These are phyloP conservation scores for Omphalotus guepiniiformis DNA, from an alignment of 768 basidiomycete genomes.

Conservation along the genomic window DNA sequence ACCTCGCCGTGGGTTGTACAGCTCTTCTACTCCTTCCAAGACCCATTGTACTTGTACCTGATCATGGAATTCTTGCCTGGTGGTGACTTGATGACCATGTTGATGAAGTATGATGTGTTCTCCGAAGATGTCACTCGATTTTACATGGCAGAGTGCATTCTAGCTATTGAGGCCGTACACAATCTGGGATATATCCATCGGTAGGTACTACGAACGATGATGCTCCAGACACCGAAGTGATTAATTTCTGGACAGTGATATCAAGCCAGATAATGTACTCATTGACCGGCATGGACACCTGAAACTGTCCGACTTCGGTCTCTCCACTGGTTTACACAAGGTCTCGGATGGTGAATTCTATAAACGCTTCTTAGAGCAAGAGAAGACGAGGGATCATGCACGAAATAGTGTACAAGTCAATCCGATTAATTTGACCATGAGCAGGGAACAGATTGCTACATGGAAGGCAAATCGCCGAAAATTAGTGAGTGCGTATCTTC, in stretches of 20 bases:
- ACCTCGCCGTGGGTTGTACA: constrained; percentile 98
- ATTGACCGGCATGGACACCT: constrained; percentile 97
- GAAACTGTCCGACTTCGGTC: constrained; percentile 96
- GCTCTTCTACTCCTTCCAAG: constrained; percentile 97
- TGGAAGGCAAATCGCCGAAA: constrained; percentile 99
- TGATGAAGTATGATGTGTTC: constrained; percentile 99
- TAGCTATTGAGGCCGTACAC: constrained; percentile 98
- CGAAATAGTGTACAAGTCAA: constrained; percentile 98
- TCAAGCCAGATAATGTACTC: constrained; percentile 98
- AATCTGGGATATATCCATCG: constrained; percentile 99
- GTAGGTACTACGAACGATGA: constrained; percentile 38
- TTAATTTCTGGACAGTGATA: constrained; percentile 58
- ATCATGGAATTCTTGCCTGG: constrained; percentile 89
- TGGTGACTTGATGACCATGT: constrained; percentile 99
- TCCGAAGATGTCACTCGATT: constrained; percentile 98
- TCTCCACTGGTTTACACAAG: constrained; percentile 97
- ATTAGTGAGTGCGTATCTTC: constrained; percentile 47
- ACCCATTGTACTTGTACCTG: constrained; percentile 90
- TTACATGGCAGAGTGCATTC: constrained; percentile 98
- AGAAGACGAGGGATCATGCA: constrained; percentile 57
- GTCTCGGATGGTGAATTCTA: constrained; percentile 93
- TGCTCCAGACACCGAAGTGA: not conserved
- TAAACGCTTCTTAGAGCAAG: constrained; percentile 82
- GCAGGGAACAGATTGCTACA: constrained; percentile 92
- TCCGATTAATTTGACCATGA: constrained; percentile 96